Conservation (phyloP, 176 grass and related monocot species). For the Paspalum notatum region DNA sequence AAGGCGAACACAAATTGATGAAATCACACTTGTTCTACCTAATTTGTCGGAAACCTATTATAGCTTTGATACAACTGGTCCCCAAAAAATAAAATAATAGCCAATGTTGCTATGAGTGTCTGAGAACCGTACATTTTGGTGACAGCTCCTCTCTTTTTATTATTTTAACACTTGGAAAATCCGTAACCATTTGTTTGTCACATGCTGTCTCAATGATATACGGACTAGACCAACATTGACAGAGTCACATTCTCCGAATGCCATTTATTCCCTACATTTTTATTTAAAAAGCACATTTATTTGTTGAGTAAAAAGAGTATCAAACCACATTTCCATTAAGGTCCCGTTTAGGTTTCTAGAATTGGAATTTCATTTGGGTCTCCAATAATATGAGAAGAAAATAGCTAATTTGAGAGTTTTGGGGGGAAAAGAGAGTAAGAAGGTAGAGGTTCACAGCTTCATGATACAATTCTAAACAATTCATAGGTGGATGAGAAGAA, state of each 20-base stretch:
- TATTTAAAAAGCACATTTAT: background rate
- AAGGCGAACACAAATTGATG: background rate
- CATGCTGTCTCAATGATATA: slow-evolving; percentile 1
- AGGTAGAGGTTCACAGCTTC: too few species aligned
- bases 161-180: background rate
- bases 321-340: background rate
- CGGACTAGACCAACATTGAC: background rate
- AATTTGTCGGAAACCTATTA: background rate
- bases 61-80: background rate
- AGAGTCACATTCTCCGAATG: background rate
- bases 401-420: too few species aligned
- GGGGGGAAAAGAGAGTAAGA: too few species aligned
- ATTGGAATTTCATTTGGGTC: too few species aligned
- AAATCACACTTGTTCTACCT: background rate
- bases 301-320: background rate
- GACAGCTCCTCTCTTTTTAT: background rate
- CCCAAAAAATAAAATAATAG: too few species aligned
- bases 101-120: background rate
- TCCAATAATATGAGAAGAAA: too few species aligned
- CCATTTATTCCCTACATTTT: background rate
- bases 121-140: background rate
- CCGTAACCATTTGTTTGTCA: background rate
- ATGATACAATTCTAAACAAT: too few species aligned
- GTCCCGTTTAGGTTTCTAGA: too few species aligned
- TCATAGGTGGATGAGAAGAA: too few species aligned